phyloP scores from a whole-genome alignment of 1,284 basidiomycete genomes.

The Boletus sp. region DNA sequence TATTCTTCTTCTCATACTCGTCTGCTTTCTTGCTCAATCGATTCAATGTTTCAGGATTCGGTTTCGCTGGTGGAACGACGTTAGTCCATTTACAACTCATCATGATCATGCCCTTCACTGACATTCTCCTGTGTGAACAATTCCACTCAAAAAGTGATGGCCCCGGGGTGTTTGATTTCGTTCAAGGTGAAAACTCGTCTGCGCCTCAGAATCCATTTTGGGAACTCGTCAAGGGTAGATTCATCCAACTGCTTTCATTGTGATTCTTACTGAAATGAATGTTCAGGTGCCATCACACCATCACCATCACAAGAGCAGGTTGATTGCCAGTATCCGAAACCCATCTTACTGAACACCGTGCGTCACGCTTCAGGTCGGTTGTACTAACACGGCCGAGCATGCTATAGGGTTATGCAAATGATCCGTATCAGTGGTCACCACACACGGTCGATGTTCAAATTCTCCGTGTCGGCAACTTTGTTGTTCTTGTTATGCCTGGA shows the following conservation, averaged over 20 bases:
- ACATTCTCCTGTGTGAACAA: background rate
- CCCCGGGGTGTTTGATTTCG: constrained; percentile 81
- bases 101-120: background rate
- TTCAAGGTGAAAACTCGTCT: constrained; percentile 75
- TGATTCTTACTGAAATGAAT: background rate
- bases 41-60: constrained; percentile 50
- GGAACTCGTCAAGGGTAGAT: constrained; percentile 73
- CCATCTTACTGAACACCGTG: constrained; percentile 70
- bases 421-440: constrained; percentile 79
- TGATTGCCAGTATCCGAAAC: constrained; percentile 81
- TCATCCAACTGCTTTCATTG: background rate
- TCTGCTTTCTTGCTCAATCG: background rate
- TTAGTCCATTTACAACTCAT: constrained; percentile 39
- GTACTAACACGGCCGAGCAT: background rate
- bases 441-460: constrained; percentile 80
- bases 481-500: constrained; percentile 79
- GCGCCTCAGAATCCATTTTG: constrained; percentile 76
- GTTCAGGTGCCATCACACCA: constrained; percentile 55
- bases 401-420: constrained; percentile 60
- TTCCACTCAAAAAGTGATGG: constrained; percentile 58
- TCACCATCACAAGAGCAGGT: constrained; percentile 60
- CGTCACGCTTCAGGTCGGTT: background rate
- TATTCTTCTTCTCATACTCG: constrained; percentile 24
- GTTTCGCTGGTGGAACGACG: constrained; percentile 83
- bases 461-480: constrained; percentile 77